Conservation (phyloP, 768 basidiomycete species). For the Daedaleopsis nitida region DNA sequence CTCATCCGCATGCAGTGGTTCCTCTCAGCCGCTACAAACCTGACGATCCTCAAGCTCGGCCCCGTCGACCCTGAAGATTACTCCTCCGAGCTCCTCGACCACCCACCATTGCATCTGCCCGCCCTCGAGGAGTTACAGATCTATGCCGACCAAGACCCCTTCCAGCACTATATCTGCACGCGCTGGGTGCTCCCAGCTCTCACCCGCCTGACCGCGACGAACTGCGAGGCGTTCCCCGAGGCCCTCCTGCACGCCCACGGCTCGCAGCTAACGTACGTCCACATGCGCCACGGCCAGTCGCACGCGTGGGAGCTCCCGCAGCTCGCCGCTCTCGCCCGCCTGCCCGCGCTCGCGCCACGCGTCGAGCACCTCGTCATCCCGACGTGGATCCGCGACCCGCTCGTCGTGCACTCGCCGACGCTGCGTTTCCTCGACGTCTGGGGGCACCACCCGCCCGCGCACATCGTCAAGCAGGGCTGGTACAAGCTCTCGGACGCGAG, state of each 20-base stretch:
- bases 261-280: conserved; percentile 2
- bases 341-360: background rate
- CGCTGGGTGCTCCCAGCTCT: conserved; percentile 4
- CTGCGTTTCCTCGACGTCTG: conserved; percentile 9
- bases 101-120: background rate
- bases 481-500: background rate
- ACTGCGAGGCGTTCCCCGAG: background rate
- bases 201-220: background rate
- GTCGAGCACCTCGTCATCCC: conserved; percentile 9
- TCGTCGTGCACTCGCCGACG: background rate
- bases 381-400: background rate
- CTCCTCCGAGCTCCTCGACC: background rate
- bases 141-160: background rate
- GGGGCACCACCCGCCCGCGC: background rate
- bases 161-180: background rate
- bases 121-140: conserved; percentile 2
- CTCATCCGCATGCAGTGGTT: background rate
- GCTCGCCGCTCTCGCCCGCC: background rate
- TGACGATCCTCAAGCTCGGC: conserved; percentile 1
- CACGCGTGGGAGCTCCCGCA: background rate
- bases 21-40: background rate
- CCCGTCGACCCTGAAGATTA: background rate
- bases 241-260: conserved; percentile 3
- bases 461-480: background rate
- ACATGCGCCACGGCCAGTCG: background rate